phyloP scores from a whole-genome alignment of 345 rosid species.

The Trapa bicornis region DNA sequence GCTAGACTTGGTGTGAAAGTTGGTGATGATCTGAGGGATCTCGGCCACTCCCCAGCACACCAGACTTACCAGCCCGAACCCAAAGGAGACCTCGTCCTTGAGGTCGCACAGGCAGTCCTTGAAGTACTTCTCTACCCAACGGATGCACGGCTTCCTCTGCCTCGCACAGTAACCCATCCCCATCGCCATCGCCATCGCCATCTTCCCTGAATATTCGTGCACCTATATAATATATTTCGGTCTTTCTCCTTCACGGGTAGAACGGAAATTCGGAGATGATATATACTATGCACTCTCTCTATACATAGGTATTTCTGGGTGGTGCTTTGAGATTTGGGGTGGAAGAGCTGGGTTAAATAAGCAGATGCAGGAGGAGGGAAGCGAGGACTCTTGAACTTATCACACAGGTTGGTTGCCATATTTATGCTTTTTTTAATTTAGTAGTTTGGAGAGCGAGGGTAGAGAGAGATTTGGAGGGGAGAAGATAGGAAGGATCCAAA shows the following conservation, averaged over 20 bases:
- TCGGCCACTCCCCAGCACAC: constrained; percentile 90
- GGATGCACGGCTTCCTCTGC: constrained; percentile 50
- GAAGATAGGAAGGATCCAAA: too few species aligned
- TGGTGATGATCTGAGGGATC: constrained; percentile 87
- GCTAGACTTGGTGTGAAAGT: constrained; percentile 80
- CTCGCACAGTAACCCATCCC: constrained; percentile 37
- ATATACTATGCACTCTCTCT: too few species aligned
- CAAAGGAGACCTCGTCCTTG: constrained; percentile 62
- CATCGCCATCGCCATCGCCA: constrained; percentile 31
- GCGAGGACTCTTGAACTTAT: too few species aligned
- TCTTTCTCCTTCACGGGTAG: not conserved
- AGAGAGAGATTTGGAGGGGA: too few species aligned
- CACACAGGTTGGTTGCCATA: too few species aligned
- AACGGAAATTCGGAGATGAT: not conserved
- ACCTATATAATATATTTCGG: not conserved
- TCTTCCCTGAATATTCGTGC: constrained; percentile 9
- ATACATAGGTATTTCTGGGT: too few species aligned
- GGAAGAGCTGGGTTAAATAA: not conserved
- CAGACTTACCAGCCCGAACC: constrained; percentile 52
- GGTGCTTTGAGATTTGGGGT: not conserved
- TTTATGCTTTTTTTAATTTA: too few species aligned
- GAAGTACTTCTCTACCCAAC: constrained; percentile 68
- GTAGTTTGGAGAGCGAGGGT: too few species aligned
- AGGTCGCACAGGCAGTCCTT: constrained; percentile 74
- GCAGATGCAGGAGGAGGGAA: too few species aligned